Conservation (phyloP, 176 grass and related monocot genomes). For the Carex littledalei region DNA sequence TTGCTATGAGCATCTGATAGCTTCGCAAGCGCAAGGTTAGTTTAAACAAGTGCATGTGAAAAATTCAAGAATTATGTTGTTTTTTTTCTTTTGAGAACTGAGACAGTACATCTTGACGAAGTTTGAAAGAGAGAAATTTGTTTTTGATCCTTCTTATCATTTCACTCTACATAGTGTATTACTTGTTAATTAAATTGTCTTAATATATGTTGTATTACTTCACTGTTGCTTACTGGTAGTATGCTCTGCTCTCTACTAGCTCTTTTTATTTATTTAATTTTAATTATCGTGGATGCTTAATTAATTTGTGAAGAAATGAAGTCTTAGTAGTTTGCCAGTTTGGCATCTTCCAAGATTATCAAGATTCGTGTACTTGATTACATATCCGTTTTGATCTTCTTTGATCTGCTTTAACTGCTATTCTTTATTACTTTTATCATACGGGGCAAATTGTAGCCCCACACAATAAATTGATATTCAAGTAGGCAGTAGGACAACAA, state of each 20-base stretch:
- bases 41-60: not conserved
- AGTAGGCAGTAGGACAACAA: not conserved
- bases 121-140: not conserved
- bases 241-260: not conserved
- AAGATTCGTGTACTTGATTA: not conserved
- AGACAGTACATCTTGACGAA: not conserved
- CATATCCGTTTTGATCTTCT: not conserved
- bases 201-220: not conserved
- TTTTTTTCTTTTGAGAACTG: not conserved
- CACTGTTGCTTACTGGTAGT: not conserved
- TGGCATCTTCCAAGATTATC: not conserved
- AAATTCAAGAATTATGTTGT: not conserved
- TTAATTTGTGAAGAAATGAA: not conserved
- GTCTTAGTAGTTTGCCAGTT: not conserved
- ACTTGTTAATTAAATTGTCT: not conserved
- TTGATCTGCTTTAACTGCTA: not conserved
- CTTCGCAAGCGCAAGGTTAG: not conserved
- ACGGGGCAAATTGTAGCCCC: not conserved
- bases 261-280: not conserved
- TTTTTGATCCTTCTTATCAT: not conserved
- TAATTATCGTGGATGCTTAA: not conserved
- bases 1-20: not conserved
- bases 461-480: not conserved
- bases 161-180: not conserved
- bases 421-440: not conserved